Evolutionary conservation across 352 stramenopile genomes (phyloP).

Genomic region (Phytophthora fragariae): DNA sequence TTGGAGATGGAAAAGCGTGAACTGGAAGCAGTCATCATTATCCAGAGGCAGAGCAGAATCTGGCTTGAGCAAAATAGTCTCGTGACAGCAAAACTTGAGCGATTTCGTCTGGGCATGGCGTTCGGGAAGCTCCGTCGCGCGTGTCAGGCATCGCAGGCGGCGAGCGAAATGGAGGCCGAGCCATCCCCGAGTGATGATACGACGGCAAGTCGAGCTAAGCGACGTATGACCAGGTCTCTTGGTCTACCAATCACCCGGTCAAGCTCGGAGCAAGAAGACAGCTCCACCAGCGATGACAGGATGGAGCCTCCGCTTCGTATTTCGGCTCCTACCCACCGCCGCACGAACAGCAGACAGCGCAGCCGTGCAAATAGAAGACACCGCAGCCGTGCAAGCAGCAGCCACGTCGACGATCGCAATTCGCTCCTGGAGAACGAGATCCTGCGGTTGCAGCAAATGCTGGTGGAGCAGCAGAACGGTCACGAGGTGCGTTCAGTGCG

Average conservation of each 20-base stretch:
- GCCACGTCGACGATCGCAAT: slow-evolving; percentile 52
- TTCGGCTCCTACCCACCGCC: slow-evolving; percentile 17
- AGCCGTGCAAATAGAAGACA: slow-evolving; percentile 34
- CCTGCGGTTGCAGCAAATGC: slow-evolving; percentile 77
- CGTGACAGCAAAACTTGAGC: slow-evolving; percentile 27
- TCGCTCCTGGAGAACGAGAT: slow-evolving; percentile 71
- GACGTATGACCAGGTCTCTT: slow-evolving; percentile 8
- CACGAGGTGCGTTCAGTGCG: slow-evolving; percentile 13
- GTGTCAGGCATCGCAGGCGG: slow-evolving; percentile 24
- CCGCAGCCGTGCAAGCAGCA: slow-evolving; percentile 34
- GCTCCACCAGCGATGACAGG: slow-evolving; percentile 35
- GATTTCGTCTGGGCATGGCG: slow-evolving; percentile 43
- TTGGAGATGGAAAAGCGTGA: slow-evolving; percentile 34
- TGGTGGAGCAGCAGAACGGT: slow-evolving; percentile 59
- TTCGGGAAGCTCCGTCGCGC: slow-evolving; percentile 46
- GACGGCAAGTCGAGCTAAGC: slow-evolving; percentile 16
- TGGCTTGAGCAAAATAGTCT: slow-evolving; percentile 39
- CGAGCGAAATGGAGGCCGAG: slow-evolving; percentile 44
- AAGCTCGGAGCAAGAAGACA: slow-evolving; percentile 45
- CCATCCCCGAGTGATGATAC: slow-evolving; percentile 42
- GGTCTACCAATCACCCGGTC: slow-evolving; percentile 22
- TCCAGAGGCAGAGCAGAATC: slow-evolving; percentile 34
- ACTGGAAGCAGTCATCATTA: slow-evolving; percentile 22
- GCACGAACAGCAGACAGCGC: slow-evolving; percentile 34
- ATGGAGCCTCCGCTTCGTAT: slow-evolving; percentile 39